Evolutionary conservation across 441 rosid genomes (phyloP).

Genomic region (Populus trichocarpa): DNA sequence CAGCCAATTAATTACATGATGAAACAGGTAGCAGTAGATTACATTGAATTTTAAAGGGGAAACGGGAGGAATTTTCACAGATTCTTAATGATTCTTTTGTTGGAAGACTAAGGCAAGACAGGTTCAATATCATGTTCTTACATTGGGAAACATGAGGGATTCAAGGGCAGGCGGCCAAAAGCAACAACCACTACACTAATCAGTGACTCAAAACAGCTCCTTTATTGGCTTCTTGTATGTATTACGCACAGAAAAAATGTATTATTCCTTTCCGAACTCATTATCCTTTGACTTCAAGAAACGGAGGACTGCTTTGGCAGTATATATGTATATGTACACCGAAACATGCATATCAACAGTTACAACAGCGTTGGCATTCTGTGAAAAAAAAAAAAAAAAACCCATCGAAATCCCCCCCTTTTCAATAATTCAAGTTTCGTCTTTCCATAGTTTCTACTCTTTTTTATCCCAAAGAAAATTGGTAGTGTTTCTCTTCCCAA

Average conservation of each 20-base stretch:
- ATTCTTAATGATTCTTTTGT: neutral
- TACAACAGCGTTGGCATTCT: neutral
- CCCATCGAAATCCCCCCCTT: neutral
- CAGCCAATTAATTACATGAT: slow-evolving; percentile 1
- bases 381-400: neutral
- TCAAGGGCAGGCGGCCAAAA: slow-evolving; percentile 11
- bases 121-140: slow-evolving; percentile 14
- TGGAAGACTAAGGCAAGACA: neutral
- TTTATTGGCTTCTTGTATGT: neutral
- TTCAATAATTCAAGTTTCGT: neutral
- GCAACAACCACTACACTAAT: neutral
- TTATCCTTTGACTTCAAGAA: slow-evolving; percentile 15
- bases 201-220: neutral
- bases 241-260: neutral
- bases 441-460: neutral
- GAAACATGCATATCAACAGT: neutral
- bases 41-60: slow-evolving; percentile 10
- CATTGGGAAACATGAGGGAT: slow-evolving; percentile 17
- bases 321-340: neutral
- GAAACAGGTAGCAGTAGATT: neutral
- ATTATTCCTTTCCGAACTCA: slow-evolving; percentile 5
- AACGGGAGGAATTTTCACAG: slow-evolving; percentile 10
- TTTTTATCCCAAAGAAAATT: neutral
- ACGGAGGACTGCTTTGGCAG: neutral
- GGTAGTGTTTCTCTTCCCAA: neutral